Base-by-base conservation (phyloP, 257 asterid genomes). In the Echium plantagineum region DNA sequence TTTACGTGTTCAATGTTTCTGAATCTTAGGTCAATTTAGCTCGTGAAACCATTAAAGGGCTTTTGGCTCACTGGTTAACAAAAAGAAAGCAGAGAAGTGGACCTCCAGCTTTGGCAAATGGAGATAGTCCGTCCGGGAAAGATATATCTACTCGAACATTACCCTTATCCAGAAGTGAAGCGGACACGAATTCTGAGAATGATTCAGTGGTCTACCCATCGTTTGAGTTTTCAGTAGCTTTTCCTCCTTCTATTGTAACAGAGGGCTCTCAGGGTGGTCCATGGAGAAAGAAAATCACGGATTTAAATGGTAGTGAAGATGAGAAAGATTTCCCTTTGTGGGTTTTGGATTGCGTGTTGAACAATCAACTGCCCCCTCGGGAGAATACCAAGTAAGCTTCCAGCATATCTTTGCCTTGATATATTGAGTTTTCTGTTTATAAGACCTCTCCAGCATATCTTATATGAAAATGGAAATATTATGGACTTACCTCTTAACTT, bases 251-350 rank as follows among this genome's bases (percentile, higher is more conserved):
- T 47, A 78, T 91, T 66, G 78, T 88, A 57, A 88, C 96, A 9
- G 98, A 91, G 78, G 99, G 99, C 59, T 72, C 96, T 63, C 95
- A 80, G 63, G 94, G 97, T 64, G 91, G 96, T 12, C 95, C 94
- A 10, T 89, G 99, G 97, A 84, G 99, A 76, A 93, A 93, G 80
- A 93, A 83, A 77, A 83, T 75, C 71, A 93, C 94, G 5, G 95
- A 89, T 66, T 77, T 93, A 54, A 95, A 89, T 73, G 97, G 99
- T 70, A 77, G 80, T 53, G 97, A 89, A 78, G 97, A 93, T 65
- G 99, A 93, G 75, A 91, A 84, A 74, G 97, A 93, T 76, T 75
- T 89, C 47, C 97, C 99, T 7, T 83, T 87, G 96, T 93, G 99
- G 99, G 89, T 80, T 75, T 63, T 86, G 70, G 99, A 93, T 71